These are phyloP conservation scores for Fraxinus velutina DNA, from an alignment of 305 asterid genomes.

Conservation along the genomic window DNA sequence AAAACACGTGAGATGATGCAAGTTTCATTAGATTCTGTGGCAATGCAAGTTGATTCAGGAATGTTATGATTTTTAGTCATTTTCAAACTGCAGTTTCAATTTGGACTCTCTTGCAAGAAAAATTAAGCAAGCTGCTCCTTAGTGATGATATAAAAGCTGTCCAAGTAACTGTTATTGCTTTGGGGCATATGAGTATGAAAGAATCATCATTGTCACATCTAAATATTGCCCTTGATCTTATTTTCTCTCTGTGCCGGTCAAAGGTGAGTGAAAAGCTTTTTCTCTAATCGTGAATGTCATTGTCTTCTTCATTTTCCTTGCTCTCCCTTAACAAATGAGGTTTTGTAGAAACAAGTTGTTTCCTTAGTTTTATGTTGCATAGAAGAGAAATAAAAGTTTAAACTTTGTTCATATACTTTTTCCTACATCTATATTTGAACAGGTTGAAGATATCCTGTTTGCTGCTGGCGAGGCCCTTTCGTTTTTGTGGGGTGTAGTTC, in stretches of 20 bases:
- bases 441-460: constrained; percentile 95
- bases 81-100: constrained; percentile 54
- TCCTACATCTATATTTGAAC: constrained; percentile 26
- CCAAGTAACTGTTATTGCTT: constrained; percentile 72
- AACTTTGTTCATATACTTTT: constrained; percentile 17
- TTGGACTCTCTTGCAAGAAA: constrained; percentile 58
- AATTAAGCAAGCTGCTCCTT: constrained; percentile 69
- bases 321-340: not conserved
- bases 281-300: constrained; percentile 14
- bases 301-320: constrained; percentile 7
- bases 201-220: constrained; percentile 65
- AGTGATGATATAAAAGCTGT: constrained; percentile 87
- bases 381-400: constrained; percentile 11
- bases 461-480: constrained; percentile 99
- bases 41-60: constrained; percentile 4
- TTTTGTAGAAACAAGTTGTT: not conserved
- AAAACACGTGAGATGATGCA: constrained; percentile 21
- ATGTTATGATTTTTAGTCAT: constrained; percentile 14
- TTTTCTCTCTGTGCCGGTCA: constrained; percentile 81
- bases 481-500: constrained; percentile 97
- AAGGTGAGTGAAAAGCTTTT: constrained; percentile 52
- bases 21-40: constrained; percentile 19
- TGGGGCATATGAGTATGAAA: constrained; percentile 90
- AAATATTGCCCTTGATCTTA: constrained; percentile 70
- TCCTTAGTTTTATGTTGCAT: constrained; percentile 18